Conservation (phyloP, 768 basidiomycete species). For the Leccinum fibrillosum region DNA sequence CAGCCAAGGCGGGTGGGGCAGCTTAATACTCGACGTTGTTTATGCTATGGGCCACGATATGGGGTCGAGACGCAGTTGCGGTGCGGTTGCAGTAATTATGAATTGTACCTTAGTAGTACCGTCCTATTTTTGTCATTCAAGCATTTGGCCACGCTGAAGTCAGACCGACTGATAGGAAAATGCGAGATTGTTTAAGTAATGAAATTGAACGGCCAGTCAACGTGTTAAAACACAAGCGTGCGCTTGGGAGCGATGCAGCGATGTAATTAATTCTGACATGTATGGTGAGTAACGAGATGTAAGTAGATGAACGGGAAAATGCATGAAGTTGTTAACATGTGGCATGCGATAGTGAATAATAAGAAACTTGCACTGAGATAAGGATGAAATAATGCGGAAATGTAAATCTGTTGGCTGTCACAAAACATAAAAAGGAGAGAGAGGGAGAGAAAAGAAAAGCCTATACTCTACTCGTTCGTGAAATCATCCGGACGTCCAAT, state of each 20-base stretch:
- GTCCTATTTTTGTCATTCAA: constrained; percentile 4
- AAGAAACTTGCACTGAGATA: background rate
- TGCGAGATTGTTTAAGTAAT: background rate
- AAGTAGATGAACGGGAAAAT: background rate
- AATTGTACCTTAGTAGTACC: constrained; percentile 15
- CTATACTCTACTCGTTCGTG: constrained; percentile 8
- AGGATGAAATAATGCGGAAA: background rate
- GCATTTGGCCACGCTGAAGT: background rate
- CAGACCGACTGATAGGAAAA: background rate
- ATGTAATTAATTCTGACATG: background rate
- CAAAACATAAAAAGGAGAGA: background rate
- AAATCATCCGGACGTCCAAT: constrained; percentile 12
- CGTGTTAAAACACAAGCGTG: background rate
- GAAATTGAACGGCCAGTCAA: background rate
- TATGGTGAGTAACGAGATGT: background rate
- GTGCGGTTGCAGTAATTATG: constrained; percentile 15
- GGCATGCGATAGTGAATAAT: background rate
- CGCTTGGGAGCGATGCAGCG: background rate
- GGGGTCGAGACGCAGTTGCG: background rate
- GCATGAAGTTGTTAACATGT: background rate
- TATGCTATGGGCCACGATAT: background rate
- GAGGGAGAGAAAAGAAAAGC: background rate
- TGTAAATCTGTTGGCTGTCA: background rate
- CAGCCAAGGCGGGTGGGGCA: constrained; percentile 20
- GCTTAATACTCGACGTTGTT: constrained; percentile 4